phyloP scores from a whole-genome alignment of 345 rosid genomes.

The Durio zibethinus region DNA sequence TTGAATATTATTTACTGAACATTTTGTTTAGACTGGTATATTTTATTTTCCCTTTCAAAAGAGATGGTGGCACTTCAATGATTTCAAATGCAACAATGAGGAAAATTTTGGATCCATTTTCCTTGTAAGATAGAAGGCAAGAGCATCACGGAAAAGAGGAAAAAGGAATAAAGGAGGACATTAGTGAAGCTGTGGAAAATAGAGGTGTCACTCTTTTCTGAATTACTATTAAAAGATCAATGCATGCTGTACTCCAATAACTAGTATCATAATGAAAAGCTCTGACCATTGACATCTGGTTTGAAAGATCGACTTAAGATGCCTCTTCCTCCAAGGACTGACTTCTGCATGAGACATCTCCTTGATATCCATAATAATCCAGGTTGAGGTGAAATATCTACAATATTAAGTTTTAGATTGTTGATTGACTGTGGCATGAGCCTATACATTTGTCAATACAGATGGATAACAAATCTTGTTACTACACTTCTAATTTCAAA shows the following conservation, averaged over 20 bases:
- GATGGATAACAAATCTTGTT: conserved; percentile 9
- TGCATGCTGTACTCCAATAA: conserved; percentile 16
- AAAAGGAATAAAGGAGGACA: not conserved
- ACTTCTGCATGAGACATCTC: conserved; percentile 10
- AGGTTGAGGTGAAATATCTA: conserved; percentile 18
- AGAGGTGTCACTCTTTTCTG: not conserved
- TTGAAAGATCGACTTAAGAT: conserved; percentile 22
- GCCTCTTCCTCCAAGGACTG: conserved; percentile 8
- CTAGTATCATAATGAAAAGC: conserved; percentile 2
- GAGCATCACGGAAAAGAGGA: conserved; percentile 1
- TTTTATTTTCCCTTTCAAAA: not conserved
- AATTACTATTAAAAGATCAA: conserved; percentile 10
- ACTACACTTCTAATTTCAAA: conserved; percentile 10
- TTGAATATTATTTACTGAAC: too few relatives aligned
- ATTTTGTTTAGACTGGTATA: not conserved
- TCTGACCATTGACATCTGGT: conserved; percentile 14
- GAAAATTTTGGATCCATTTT: conserved; percentile 7
- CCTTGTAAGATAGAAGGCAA: conserved; percentile 14
- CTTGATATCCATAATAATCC: conserved; percentile 17
- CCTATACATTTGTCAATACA: conserved; percentile 17
- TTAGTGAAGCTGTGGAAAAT: conserved; percentile 18
- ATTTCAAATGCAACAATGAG: not conserved
- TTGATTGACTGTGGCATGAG: conserved; percentile 10
- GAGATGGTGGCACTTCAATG: not conserved
- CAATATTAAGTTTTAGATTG: conserved; percentile 3